Base-by-base conservation (phyloP, 352 stramenopile species). In the Phytophthora ohioensis region DNA sequence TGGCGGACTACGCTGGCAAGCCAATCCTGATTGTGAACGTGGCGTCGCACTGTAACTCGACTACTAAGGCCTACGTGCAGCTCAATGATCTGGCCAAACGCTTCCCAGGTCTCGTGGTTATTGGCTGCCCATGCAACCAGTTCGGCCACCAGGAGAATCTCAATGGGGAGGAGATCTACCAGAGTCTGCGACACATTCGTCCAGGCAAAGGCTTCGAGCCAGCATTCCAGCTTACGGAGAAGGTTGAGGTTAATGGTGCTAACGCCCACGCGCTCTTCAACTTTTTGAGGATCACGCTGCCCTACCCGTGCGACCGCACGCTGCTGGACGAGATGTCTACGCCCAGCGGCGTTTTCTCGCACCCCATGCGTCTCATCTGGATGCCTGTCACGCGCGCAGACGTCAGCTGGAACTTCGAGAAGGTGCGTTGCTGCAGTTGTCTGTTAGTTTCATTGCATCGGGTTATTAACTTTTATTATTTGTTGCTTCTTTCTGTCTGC, bases 321-420 rank as follows among this genome's bases (percentile, higher is more conserved):
- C 72, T 94, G 55, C 75, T 92, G 68, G 85, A 94, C 65, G 87
- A 94, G 64, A 92, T 94, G 87, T 87, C 84, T 48, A 75, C 76
- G 41, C 84, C 86, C 48, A 90, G 86, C 57, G 86, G 86, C 58
- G 84, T 92, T 41, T 94, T 92, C 70, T 91, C 82, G 41, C 84
- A 92, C 69, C 86, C 84, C 11, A 94, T 94, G 86, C 86, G 84
- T 13, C 82, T 94, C 65, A 91, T 92, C 49, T 94, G 86, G 86
- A 94, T 94, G 86, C 86, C 86, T 21, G 82, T 94, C 41, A 92
- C 86, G 43, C 84, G 86, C 35, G 80, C 84, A 69, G 86, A 94
- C 47, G 75, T 94, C 13, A 91, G 82, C 68, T 94, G 86, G 86
- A 94, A 92, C 69, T 94, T 94, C 76, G 86, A 94, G 68, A 92